phyloP scores from a whole-genome alignment of 106 monocot species.

The Acorus calamus region DNA sequence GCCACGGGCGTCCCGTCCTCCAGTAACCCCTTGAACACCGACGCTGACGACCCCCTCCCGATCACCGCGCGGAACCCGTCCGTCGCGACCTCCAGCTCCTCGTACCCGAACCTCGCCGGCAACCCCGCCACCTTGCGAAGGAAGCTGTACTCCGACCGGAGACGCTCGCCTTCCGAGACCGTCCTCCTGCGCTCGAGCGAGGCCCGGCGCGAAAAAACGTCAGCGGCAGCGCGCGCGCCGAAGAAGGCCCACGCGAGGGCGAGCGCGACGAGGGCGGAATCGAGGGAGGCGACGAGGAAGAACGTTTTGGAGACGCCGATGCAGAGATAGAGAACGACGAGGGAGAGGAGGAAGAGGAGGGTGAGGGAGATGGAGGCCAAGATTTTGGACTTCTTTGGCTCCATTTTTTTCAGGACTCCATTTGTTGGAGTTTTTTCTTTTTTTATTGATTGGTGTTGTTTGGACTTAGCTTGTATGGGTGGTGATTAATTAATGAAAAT shows the following conservation, averaged over 20 bases:
- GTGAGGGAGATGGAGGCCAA: constrained; percentile 3
- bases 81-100: constrained; percentile 38
- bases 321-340: constrained; percentile 2
- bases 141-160: constrained; percentile 42
- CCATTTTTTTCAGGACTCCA: background rate
- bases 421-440: no score
- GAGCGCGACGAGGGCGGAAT: constrained; percentile 1
- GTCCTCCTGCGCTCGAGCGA: no score
- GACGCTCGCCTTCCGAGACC: constrained; percentile 7
- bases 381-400: constrained; percentile 8
- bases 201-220: no score
- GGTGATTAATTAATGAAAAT: no score
- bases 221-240: background rate
- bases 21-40: constrained; percentile 59
- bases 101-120: constrained; percentile 26
- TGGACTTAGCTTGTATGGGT: no score
- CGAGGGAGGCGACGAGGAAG: constrained; percentile 15
- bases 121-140: constrained; percentile 47
- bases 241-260: constrained; percentile 3
- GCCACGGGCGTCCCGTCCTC: constrained; percentile 50
- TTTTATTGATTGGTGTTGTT: no score
- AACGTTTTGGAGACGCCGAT: constrained; percentile 7
- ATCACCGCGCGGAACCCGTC: constrained; percentile 30
- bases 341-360: constrained; percentile 7
- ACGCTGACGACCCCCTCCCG: constrained; percentile 48